These are phyloP conservation scores for Microbotryum lychnidis-dioicae DNA, from an alignment of 1,284 basidiomycete species.

Conservation along the genomic window DNA sequence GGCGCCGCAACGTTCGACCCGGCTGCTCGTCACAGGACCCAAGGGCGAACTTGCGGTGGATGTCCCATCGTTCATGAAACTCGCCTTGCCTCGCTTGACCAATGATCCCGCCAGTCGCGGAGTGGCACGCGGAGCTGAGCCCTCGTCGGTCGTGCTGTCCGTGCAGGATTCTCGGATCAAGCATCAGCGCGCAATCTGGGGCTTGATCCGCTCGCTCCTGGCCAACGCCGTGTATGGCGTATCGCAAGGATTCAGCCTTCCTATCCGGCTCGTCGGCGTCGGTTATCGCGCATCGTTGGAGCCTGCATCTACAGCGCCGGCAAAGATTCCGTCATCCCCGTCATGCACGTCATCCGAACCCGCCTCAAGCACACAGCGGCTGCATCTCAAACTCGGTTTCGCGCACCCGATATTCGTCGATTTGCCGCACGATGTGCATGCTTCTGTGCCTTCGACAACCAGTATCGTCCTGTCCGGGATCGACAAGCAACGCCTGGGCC, in stretches of 20 bases:
- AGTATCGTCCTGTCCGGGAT: constrained; percentile 47
- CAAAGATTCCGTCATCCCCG: background rate
- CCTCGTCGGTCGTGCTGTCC: constrained; percentile 3
- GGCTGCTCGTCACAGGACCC: constrained; percentile 20
- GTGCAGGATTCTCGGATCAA: constrained; percentile 20
- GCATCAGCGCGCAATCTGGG: constrained; percentile 81
- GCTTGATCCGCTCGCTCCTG: constrained; percentile 79
- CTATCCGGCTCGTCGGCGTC: constrained; percentile 84
- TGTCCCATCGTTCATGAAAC: constrained; percentile 25
- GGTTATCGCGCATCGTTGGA: constrained; percentile 87
- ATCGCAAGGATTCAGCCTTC: constrained; percentile 72
- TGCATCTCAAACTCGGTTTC: constrained; percentile 86
- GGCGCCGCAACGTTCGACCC: background rate
- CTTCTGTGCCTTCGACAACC: constrained; percentile 45
- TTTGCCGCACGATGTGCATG: constrained; percentile 66
- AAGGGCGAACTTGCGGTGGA: constrained; percentile 27
- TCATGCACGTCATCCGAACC: constrained; percentile 19
- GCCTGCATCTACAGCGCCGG: constrained; percentile 37
- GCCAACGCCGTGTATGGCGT: constrained; percentile 85
- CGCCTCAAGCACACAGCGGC: constrained; percentile 35
- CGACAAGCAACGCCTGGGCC: constrained; percentile 58
- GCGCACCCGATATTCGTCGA: constrained; percentile 78
- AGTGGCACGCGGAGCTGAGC: background rate
- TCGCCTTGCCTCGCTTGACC: background rate
- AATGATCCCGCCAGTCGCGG: background rate